These are phyloP conservation scores for Macadamia tetraphylla DNA, from an alignment of 164 flowering plant genomes.

Conservation along the genomic window DNA sequence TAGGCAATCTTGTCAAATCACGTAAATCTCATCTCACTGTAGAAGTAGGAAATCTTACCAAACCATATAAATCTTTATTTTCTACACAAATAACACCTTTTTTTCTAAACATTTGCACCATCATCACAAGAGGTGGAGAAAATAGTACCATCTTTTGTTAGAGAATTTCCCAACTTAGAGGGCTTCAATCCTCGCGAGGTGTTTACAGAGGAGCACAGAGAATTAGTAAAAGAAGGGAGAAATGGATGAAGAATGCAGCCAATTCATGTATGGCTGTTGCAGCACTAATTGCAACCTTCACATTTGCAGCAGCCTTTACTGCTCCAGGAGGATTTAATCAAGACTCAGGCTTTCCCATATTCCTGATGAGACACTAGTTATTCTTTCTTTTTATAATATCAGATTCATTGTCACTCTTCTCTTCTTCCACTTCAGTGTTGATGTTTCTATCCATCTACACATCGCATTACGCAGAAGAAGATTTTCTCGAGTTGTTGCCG, in stretches of 20 bases:
- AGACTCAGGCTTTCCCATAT: neutral
- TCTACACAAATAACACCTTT: too few species aligned
- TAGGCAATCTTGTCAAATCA: too few species aligned
- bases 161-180: neutral
- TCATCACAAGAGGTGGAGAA: too few species aligned
- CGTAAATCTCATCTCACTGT: too few species aligned
- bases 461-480: too few species aligned
- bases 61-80: too few species aligned
- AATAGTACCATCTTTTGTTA: too few species aligned
- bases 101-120: too few species aligned
- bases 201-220: neutral
- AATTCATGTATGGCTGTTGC: neutral
- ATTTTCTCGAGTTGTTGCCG: neutral
- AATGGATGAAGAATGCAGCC: slow-evolving; percentile 1
- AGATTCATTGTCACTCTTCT: neutral
- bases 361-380: neutral
- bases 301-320: too few species aligned
- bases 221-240: neutral
- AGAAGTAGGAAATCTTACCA: too few species aligned
- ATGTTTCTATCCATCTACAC: too few species aligned
- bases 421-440: neutral
- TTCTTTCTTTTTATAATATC: neutral
- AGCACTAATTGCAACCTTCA: neutral
- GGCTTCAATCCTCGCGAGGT: neutral
- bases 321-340: too few species aligned